Evolutionary conservation across 371 early-diverging fungal species (phyloP).

Genomic region (Capillidium heterosporum): DNA sequence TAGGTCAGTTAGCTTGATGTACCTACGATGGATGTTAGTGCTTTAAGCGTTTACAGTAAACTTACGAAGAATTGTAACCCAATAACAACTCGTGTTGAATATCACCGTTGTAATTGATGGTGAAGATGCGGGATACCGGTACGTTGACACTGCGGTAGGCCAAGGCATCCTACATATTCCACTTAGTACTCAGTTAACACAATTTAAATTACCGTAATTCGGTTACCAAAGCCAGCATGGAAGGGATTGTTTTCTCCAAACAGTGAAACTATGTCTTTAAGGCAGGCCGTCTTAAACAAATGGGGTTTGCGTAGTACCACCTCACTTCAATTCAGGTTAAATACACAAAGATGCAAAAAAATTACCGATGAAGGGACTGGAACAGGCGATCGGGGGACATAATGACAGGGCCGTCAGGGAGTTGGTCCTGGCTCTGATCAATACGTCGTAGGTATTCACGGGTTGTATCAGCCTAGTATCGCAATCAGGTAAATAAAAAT

Average conservation of each 20-base stretch:
- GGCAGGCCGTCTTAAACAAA: conserved; percentile 94
- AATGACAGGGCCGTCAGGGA: conserved; percentile 96
- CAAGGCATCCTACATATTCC: conserved; percentile 43
- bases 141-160: conserved; percentile 91
- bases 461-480: conserved; percentile 42
- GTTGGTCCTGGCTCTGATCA: conserved; percentile 66
- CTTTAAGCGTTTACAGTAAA: not conserved
- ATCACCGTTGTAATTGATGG: conserved; percentile 87
- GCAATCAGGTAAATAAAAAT: not conserved
- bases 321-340: conserved; percentile 24
- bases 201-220: conserved; percentile 15
- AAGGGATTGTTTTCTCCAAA: conserved; percentile 69
- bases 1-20: conserved; percentile 72
- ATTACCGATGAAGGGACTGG: conserved; percentile 66
- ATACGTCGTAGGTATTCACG: conserved; percentile 81
- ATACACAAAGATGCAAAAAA: not conserved
- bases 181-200: not conserved
- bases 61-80: conserved; percentile 59
- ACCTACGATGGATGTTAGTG: conserved; percentile 15
- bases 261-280: conserved; percentile 76
- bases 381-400: conserved; percentile 94
- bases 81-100: conserved; percentile 74
- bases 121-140: conserved; percentile 88
- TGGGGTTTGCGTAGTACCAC: conserved; percentile 91
- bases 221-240: conserved; percentile 97